Evolutionary conservation across 2,329 filamentous ascomycete genomes (phyloP), one percentile per base, ranked within the genome.

Genomic region (Pseudocercospora macadamiae): DNA sequence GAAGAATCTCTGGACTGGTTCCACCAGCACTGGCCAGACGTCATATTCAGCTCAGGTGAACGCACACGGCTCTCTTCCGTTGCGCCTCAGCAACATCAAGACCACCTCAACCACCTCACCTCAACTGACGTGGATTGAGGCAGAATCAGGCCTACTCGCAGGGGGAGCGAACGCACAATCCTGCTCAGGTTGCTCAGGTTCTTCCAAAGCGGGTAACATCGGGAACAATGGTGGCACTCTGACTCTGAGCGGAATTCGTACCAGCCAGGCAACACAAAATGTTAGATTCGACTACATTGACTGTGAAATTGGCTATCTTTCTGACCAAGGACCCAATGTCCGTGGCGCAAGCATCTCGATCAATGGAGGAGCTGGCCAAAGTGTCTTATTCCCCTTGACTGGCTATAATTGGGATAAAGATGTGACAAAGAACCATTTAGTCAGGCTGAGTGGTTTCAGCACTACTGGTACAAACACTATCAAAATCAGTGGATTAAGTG

Each of bases 221-320:
- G 60, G 56, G n/a, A 45, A 52, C 6, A 18, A 12, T 28, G 59
- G 56, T 7, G 54, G 56, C 3, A 59, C 57, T 28, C 66, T 70
- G 4, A 70, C 66, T 8, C 68, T 77, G 25, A 55, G 36, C 18
- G 67, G 67, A 6, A 67, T 77, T 23, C 51, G 37, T 3, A 68
- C 63, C 9, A 63, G 64, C 8, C 47, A 68, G n/a, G 66, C 70
- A 0, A 73, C 66, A 16, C 74, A 71, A 42, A 59, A 75, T 4
- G 47, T 76, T 1, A 69, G 70, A 1, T 69, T 78, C 18, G 76
- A 78, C 52, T 77, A 75, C 47, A 60, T 77, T 49, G 74, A 77
- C 49, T 76, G 76, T 62, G 75, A 77, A 2, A 72, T 77, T 18
- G 70, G 69, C 0, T 76, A 74, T 28, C 67, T 72, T 0, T 65